Base-by-base conservation (phyloP, 495 filamentous ascomycete species). In the Cryomyces minteri region DNA sequence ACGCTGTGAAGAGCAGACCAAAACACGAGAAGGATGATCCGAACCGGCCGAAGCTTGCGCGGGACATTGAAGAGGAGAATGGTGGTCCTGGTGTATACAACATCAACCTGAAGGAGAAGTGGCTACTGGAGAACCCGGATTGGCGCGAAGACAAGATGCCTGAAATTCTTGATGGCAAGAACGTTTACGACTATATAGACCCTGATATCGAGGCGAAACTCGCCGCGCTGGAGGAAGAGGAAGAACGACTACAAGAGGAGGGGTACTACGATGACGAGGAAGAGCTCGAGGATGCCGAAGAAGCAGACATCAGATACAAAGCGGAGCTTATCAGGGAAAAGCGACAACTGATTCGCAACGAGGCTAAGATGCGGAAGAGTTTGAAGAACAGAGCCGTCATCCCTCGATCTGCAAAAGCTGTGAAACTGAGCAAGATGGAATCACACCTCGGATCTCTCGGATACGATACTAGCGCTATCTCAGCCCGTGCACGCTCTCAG, bases 91-190 rank as follows among this genome's bases (percentile, higher is more conserved):
- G 92, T 66, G 90, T 96, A 39, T 98, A 80, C 73, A 94, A 82
- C 62, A 73, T 96, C 51, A 82, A 95, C 50, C 68, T 96, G 51
- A 81, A 82, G 61, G 77, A 80, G 53, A 80, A 88, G 51, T 98
- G 93, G 63, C 61, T 82, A 2, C 73, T 94, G 43, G 85, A 78
- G 14, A 69, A 94, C 55, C 72, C 78, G 28, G 82, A 90, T 11
- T 95, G 88, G 90, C 94, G 92, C 59, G 71, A 93, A 57, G 90
- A 98, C 67, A 88, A 82, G 63, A 80, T 95, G 9, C 92, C 92
- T 29, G 92, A 98, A 60, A 68, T 88, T 37, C 80, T 82, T 65
- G 77, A 94, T 53, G 90, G 90, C 58, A 84, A 84, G 70, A 96
- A 98, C 63, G 84, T 98, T 32, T 86, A 84, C 68, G 90, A 98